A percentile compares a stretch with the other conserved stretches of the same genome.
phyloP scores from a whole-genome alignment of 2,329 filamentous ascomycete species.

The Fusarium floridanum region DNA sequence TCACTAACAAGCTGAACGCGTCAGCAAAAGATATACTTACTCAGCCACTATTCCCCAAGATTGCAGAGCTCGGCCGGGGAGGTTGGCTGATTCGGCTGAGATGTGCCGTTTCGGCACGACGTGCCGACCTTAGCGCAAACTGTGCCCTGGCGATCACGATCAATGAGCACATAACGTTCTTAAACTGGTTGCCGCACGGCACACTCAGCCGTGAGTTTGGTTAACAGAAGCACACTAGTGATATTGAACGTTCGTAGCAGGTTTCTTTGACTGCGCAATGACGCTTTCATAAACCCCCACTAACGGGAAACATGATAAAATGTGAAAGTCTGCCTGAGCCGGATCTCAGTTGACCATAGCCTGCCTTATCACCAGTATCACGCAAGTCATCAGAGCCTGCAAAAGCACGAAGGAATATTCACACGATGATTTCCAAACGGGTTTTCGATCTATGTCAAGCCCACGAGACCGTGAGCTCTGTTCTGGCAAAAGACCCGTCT shows the following conservation, averaged over 20 bases:
- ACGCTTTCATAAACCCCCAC: background rate
- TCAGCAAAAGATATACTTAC: background rate
- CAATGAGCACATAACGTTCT: background rate
- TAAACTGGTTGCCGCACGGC: background rate
- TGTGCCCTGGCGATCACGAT: background rate
- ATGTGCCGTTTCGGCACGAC: background rate
- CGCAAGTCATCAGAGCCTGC: background rate
- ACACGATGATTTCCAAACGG: conserved; percentile 48
- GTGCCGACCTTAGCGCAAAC: background rate
- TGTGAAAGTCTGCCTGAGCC: background rate
- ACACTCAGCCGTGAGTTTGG: background rate
- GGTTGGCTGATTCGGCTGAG: background rate
- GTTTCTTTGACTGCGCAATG: background rate
- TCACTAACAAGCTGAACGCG: background rate
- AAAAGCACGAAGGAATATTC: background rate
- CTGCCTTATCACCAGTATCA: background rate
- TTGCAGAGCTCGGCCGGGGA: background rate
- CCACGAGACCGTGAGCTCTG: conserved; percentile 67
- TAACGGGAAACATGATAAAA: background rate
- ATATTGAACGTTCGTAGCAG: background rate
- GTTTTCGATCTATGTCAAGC: conserved; percentile 66
- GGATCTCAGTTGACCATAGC: background rate
- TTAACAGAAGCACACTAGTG: background rate
- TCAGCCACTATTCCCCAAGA: background rate
- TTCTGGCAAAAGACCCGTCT: conserved; percentile 66